phyloP scores from a whole-genome alignment of 108 stramenopile genomes.

The Skeletonema grethae region DNA sequence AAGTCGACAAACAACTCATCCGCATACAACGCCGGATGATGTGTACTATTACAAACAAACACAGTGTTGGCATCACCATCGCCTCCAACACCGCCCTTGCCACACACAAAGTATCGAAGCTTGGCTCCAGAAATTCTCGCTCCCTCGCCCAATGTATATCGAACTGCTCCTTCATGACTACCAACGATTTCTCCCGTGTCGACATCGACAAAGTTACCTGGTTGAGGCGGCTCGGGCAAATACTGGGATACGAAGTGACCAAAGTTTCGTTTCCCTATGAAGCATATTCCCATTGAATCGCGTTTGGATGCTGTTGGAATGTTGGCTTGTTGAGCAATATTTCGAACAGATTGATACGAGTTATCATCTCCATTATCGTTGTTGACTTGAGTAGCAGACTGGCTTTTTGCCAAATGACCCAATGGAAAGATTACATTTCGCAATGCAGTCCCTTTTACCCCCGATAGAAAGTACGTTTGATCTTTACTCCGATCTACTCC shows the following conservation, averaged over 20 bases:
- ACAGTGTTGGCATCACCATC: slow-evolving; percentile 36
- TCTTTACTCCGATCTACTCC: slow-evolving; percentile 88
- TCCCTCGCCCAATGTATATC: slow-evolving; percentile 86
- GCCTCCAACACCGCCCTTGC: slow-evolving; percentile 33
- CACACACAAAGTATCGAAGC: slow-evolving; percentile 81
- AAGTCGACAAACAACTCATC: slow-evolving; percentile 61
- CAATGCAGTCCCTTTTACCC: slow-evolving; percentile 65
- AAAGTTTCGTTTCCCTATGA: slow-evolving; percentile 92
- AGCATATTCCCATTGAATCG: slow-evolving; percentile 96
- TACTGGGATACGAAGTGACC: slow-evolving; percentile 87
- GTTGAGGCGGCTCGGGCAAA: slow-evolving; percentile 39
- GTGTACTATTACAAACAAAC: slow-evolving; percentile 78
- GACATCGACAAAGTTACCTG: slow-evolving; percentile 77
- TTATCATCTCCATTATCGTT: neutral
- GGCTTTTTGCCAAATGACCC: slow-evolving; percentile 76
- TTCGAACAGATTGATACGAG: slow-evolving; percentile 65
- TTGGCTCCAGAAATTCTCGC: slow-evolving; percentile 82
- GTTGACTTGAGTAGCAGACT: neutral
- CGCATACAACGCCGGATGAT: slow-evolving; percentile 82
- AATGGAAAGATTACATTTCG: slow-evolving; percentile 87
- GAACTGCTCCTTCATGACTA: slow-evolving; percentile 39
- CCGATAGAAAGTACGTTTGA: slow-evolving; percentile 94
- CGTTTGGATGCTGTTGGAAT: slow-evolving; percentile 84
- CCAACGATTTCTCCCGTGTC: slow-evolving; percentile 70
- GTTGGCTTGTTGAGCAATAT: slow-evolving; percentile 66